Evolutionary conservation across 2,329 filamentous ascomycete genomes (phyloP).

Genomic region (Monilinia laxa): DNA sequence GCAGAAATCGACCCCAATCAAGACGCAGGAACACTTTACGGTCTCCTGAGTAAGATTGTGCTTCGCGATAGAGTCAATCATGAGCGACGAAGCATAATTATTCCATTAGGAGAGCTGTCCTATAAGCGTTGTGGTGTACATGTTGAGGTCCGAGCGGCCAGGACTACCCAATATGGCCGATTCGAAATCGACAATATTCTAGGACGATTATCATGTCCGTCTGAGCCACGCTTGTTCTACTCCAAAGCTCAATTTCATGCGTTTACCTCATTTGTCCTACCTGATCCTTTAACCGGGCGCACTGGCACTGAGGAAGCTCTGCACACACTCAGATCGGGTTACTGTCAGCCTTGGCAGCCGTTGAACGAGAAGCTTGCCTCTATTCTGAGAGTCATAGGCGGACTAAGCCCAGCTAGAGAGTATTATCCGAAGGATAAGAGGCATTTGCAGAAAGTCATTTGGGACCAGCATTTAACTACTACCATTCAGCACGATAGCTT

Average conservation of each 20-base stretch:
- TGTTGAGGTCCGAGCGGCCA: no score
- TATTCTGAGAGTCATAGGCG: slow-evolving; percentile 24
- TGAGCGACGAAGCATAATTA: no score
- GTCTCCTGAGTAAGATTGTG: no score
- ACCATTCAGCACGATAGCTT: slow-evolving; percentile 45
- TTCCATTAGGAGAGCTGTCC: no score
- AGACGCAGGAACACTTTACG: no score
- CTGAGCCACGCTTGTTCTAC: slow-evolving; percentile 55
- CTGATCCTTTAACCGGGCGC: slow-evolving; percentile 56
- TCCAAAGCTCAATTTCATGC: slow-evolving; percentile 60
- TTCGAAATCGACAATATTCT: slow-evolving; percentile 38
- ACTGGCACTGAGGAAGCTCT: slow-evolving; percentile 63
- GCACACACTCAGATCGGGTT: slow-evolving; percentile 49
- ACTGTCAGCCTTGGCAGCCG: slow-evolving; percentile 41
- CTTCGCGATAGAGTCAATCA: no score
- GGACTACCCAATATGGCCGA: no score
- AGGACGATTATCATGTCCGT: slow-evolving; percentile 55
- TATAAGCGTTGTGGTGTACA: no score
- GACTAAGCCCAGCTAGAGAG: slow-evolving; percentile 39
- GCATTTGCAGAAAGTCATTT: slow-evolving; percentile 47
- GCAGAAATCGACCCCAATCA: no score
- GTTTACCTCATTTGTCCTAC: slow-evolving; percentile 55
- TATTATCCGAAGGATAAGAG: slow-evolving; percentile 47
- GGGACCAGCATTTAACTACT: slow-evolving; percentile 44
- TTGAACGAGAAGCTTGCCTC: slow-evolving; percentile 8